Evolutionary conservation across 2,329 filamentous ascomycete species (phyloP), one percentile per base, ranked within the genome.

Genomic region (Sporothrix humicola): DNA sequence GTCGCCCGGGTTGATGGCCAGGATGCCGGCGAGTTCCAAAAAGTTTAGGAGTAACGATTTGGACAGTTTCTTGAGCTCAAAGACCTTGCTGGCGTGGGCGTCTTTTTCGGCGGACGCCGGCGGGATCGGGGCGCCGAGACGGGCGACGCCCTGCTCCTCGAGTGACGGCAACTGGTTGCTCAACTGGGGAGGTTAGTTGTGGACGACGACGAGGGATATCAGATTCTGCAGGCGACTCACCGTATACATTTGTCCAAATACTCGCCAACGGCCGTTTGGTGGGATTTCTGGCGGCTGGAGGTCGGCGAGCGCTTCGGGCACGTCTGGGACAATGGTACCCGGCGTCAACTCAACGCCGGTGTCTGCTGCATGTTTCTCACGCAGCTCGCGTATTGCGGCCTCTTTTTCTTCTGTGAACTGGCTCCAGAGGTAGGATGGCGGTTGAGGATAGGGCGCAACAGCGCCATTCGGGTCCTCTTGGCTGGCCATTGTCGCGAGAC

Each of bases 21-120:
- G 84, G 15, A 92, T 84, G 31, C 94, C 93, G 0, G 92, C 85
- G 5, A 98, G 88, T 79, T 97, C 94, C 61, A 98, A 87, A 79
- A 97, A 98, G 80, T 95, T 97, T 61, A 98, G 85, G 0, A 98
- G 86, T 0, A 97, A 85, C 3, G 93, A 95, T 80, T 97, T 97
- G 75, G 93, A 90, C 44, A 98, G 87, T 69, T 91, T 88, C 78
- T 94, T 92, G 2, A 96, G 89, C 79, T 93, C 87, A 76, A 90
- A 85, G 2, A 89, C 89, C 61, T 89, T 88, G 79, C 92, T 88
- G 74, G 87, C 85, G 80, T 90, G 86, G 42, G 83, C 84, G 74
- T 84, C 84, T 31, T 80, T 81, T 73, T 82, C 78, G 74, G 80
- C 77, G 2, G 79, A 79, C 73, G 75, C 81, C 61, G 79, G 78